Percentiles rank a stretch among this genome's conserved stretches.
Evolutionary conservation across 495 filamentous ascomycete genomes (phyloP).

Genomic region (Xylaria scruposa): DNA sequence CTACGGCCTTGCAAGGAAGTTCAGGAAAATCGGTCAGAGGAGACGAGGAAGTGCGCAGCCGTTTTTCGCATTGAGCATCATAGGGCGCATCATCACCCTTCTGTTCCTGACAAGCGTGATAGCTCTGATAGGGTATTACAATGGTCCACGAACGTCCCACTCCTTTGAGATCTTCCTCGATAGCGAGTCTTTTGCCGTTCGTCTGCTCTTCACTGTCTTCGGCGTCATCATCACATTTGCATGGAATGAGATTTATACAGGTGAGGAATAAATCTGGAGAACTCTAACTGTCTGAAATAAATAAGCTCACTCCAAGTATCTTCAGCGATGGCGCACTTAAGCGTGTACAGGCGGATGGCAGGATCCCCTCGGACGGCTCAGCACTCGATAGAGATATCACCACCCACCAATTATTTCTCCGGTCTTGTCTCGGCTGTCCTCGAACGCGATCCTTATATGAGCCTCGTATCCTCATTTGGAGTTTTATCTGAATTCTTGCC

Average conservation of each 20-base stretch:
- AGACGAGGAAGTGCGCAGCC: conserved; percentile 12
- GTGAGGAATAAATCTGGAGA: conserved; percentile 12
- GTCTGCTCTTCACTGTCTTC: conserved; percentile 51
- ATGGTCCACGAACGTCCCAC: conserved; percentile 43
- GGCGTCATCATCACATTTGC: conserved; percentile 52
- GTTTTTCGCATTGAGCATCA: conserved; percentile 21
- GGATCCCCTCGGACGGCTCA: conserved; percentile 33
- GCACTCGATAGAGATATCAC: conserved; percentile 46
- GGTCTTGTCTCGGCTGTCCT: conserved; percentile 45
- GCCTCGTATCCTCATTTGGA: conserved; percentile 41
- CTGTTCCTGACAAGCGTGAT: conserved; percentile 45
- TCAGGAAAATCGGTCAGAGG: conserved; percentile 1
- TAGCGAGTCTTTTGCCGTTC: conserved; percentile 50
- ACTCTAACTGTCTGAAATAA: conserved; percentile 2
- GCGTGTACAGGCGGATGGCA: conserved; percentile 42
- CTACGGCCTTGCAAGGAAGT: background rate
- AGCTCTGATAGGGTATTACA: conserved; percentile 53
- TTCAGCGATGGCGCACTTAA: conserved; percentile 35
- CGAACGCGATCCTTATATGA: conserved; percentile 39
- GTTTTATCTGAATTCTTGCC: conserved; percentile 49
- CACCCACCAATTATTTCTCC: conserved; percentile 44
- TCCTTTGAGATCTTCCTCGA: conserved; percentile 56
- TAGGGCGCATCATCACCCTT: conserved; percentile 32
- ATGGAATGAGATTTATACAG: conserved; percentile 37
- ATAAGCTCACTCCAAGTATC: conserved; percentile 5